Evolutionary conservation across 2,329 filamentous ascomycete genomes (phyloP).

Genomic region (Emergomyces pasteurianus): DNA sequence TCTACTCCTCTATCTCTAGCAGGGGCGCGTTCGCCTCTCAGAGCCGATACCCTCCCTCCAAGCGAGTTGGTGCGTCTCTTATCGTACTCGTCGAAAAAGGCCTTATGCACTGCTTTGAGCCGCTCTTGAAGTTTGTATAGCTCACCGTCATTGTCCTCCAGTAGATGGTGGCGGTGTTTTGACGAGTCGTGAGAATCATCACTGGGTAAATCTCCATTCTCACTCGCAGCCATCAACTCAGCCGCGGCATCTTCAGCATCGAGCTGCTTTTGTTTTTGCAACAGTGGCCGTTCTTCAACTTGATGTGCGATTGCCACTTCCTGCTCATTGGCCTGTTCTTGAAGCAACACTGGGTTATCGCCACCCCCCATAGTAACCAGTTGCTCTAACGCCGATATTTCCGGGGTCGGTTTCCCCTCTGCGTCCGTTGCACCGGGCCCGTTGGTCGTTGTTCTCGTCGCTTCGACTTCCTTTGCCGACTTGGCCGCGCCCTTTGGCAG

Average conservation of each 20-base stretch:
- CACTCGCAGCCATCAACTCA: constrained; percentile 32
- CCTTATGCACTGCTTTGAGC: constrained; percentile 59
- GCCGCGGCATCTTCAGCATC: constrained; percentile 69
- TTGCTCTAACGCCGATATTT: constrained; percentile 55
- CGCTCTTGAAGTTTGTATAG: constrained; percentile 64
- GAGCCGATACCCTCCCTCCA: constrained; percentile 37
- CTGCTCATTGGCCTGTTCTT: constrained; percentile 72
- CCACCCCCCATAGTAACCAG: constrained; percentile 63
- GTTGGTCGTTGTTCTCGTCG: constrained; percentile 21
- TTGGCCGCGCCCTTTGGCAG: constrained; percentile 19
- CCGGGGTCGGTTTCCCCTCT: constrained; percentile 17
- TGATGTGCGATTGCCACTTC: constrained; percentile 81
- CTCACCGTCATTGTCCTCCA: constrained; percentile 81
- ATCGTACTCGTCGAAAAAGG: constrained; percentile 79
- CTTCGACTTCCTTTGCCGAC: constrained; percentile 8
- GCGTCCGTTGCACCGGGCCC: constrained; percentile 14
- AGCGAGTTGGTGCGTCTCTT: constrained; percentile 32
- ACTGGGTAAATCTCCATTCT: constrained; percentile 34
- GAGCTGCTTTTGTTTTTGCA: constrained; percentile 85
- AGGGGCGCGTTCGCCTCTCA: constrained; percentile 38
- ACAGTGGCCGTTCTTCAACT: constrained; percentile 71
- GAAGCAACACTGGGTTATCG: constrained; percentile 55
- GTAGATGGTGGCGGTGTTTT: constrained; percentile 56
- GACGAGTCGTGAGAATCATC: constrained; percentile 28
- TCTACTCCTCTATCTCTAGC: constrained; percentile 35